These are phyloP conservation scores for Daldinia childiae DNA, from an alignment of 495 filamentous ascomycete species.

Conservation along the genomic window DNA sequence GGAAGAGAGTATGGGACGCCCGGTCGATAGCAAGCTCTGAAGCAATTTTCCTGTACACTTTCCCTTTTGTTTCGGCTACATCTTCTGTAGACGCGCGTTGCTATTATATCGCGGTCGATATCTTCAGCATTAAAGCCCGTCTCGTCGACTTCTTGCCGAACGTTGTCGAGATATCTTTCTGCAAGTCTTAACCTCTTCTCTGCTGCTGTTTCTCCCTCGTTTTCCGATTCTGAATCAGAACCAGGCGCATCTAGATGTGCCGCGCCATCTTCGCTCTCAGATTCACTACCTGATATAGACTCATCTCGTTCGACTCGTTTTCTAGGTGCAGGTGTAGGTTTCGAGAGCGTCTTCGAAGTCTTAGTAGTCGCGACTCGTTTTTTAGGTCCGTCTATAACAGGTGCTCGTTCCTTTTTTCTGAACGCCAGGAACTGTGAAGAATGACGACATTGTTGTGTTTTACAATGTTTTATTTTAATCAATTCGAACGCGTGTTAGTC, in stretches of 20 bases:
- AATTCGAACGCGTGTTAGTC: conserved; percentile 32
- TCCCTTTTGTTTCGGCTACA: conserved; percentile 91
- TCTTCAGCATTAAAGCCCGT: conserved; percentile 91
- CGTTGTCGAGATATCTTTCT: conserved; percentile 91
- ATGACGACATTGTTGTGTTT: conserved; percentile 73
- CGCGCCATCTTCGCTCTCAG: conserved; percentile 66
- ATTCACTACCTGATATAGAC: conserved; percentile 88
- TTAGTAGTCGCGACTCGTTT: conserved; percentile 55
- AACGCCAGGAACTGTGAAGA: conserved; percentile 80
- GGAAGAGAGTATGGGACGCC: conserved; percentile 74
- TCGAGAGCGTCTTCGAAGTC: conserved; percentile 55
- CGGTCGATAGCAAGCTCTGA: conserved; percentile 69
- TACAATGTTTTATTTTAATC: conserved; percentile 17
- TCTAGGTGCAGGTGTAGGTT: conserved; percentile 59
- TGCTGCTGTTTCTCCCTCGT: conserved; percentile 80
- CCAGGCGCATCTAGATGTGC: conserved; percentile 50
- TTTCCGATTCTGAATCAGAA: conserved; percentile 63
- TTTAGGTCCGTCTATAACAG: conserved; percentile 54
- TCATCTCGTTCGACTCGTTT: conserved; percentile 70
- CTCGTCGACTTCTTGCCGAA: conserved; percentile 79
- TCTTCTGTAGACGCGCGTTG: conserved; percentile 91
- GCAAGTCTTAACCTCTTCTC: conserved; percentile 88
- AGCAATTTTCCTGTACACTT: conserved; percentile 81
- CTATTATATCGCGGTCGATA: conserved; percentile 90
- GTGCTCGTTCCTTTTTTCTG: conserved; percentile 78